Percentiles rank a stretch among this genome's conserved stretches.
Evolutionary conservation across 331 rosid genomes (phyloP).

Genomic region (Cucumis variabilis): DNA sequence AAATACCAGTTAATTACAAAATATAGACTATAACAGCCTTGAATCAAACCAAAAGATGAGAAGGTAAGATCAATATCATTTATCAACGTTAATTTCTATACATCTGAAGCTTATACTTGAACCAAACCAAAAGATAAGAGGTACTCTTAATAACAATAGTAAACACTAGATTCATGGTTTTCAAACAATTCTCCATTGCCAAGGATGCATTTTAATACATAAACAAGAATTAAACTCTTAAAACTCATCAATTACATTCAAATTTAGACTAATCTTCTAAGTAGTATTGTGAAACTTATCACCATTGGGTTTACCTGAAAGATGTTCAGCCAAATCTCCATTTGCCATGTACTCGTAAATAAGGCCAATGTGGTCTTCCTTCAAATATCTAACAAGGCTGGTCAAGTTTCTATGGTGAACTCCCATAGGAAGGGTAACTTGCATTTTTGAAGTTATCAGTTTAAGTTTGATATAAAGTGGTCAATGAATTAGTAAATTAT

Average conservation of each 20-base stretch:
- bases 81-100: too few relatives aligned
- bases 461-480: background rate
- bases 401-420: conserved; percentile 38
- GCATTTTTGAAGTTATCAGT: conserved; percentile 21
- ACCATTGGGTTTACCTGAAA: conserved; percentile 27
- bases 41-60: too few relatives aligned
- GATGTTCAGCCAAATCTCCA: conserved; percentile 32
- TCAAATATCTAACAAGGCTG: conserved; percentile 35
- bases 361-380: conserved; percentile 32
- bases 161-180: too few relatives aligned
- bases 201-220: too few relatives aligned
- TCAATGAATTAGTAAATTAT: background rate
- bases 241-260: too few relatives aligned
- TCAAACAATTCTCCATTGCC: too few relatives aligned
- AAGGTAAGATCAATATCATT: too few relatives aligned
- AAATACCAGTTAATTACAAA: background rate
- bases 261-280: background rate
- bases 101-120: too few relatives aligned
- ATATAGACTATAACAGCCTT: background rate
- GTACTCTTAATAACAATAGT: too few relatives aligned
- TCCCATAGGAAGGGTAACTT: conserved; percentile 55
- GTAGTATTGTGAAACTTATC: background rate
- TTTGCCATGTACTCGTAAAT: conserved; percentile 34
- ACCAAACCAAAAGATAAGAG: too few relatives aligned
- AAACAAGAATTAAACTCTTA: too few relatives aligned